Evolutionary conservation across 192 early-diverging fungal genomes (phyloP).

Genomic region (Mortierella claussenii): DNA sequence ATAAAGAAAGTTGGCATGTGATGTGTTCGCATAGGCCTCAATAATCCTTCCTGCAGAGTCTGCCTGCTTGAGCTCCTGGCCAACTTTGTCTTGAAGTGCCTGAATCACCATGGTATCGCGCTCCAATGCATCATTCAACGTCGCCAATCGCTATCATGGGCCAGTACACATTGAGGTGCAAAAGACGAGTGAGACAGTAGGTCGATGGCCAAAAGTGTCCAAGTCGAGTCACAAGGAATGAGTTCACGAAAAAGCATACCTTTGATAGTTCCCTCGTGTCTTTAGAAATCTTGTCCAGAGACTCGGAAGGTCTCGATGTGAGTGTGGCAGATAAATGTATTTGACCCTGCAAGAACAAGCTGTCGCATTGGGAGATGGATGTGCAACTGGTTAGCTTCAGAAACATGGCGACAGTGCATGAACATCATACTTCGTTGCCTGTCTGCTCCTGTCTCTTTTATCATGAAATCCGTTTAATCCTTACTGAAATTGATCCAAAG

Average conservation of each 20-base stretch:
- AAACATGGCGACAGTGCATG: no score
- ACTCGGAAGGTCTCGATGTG: slow-evolving; percentile 33
- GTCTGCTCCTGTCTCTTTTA: background rate
- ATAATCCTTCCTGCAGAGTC: slow-evolving; percentile 52
- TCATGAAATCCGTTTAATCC: background rate
- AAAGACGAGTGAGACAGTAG: background rate
- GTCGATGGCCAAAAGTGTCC: background rate
- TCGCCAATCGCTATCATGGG: slow-evolving; percentile 25
- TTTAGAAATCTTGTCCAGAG: slow-evolving; percentile 45
- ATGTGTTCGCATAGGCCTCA: slow-evolving; percentile 44
- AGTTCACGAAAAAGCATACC: no score
- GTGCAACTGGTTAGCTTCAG: background rate
- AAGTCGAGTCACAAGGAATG: no score
- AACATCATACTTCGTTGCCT: background rate
- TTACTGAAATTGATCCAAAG: slow-evolving; percentile 52
- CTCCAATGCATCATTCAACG: slow-evolving; percentile 40
- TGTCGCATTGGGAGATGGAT: background rate
- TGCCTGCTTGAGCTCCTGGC: slow-evolving; percentile 43
- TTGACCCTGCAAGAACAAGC: slow-evolving; percentile 40
- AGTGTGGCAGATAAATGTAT: slow-evolving; percentile 43
- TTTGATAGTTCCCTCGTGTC: slow-evolving; percentile 43
- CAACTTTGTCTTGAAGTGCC: slow-evolving; percentile 36
- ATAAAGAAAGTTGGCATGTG: slow-evolving; percentile 46
- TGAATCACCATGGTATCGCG: slow-evolving; percentile 42
- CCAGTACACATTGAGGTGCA: background rate